Percentiles rank a stretch among this genome's conserved stretches.
Evolutionary conservation across 805 yeast species (phyloP).

Genomic region (Clavispora vitiphila): DNA sequence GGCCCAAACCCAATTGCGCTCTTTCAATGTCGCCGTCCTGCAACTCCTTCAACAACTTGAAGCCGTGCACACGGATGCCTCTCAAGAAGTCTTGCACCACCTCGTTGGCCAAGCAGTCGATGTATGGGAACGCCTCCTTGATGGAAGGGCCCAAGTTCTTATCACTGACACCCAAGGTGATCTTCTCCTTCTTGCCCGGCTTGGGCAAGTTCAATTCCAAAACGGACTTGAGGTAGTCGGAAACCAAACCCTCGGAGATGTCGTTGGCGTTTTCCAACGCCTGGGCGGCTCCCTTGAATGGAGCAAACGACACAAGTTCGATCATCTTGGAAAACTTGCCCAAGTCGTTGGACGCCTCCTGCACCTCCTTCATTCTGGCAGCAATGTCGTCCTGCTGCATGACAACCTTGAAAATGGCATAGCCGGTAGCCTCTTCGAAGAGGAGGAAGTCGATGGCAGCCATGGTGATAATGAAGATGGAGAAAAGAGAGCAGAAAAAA

Average conservation of each 20-base stretch:
- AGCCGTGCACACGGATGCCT: slow-evolving; percentile 89
- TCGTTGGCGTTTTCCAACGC: slow-evolving; percentile 98
- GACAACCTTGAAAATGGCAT: slow-evolving; percentile 91
- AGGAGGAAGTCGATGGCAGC: slow-evolving; percentile 85
- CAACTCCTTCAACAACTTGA: slow-evolving; percentile 82
- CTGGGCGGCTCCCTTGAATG: slow-evolving; percentile 99
- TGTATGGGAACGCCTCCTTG: slow-evolving; percentile 82
- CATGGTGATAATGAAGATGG: slow-evolving; percentile 26
- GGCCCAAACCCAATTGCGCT: slow-evolving; percentile 98
- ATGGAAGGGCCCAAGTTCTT: slow-evolving; percentile 94
- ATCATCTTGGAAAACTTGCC: slow-evolving; percentile 86
- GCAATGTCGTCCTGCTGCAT: slow-evolving; percentile 94
- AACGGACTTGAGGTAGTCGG: slow-evolving; percentile 84
- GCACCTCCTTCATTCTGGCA: slow-evolving; percentile 88
- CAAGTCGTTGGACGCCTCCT: slow-evolving; percentile 81
- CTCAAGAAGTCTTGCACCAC: slow-evolving; percentile 91
- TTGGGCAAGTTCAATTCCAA: slow-evolving; percentile 89
- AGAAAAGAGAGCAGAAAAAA: slow-evolving; percentile 8
- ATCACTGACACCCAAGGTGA: slow-evolving; percentile 85
- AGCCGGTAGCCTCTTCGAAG: slow-evolving; percentile 98
- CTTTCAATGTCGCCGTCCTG: slow-evolving; percentile 94
- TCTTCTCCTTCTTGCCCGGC: slow-evolving; percentile 59
- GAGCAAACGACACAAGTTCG: slow-evolving; percentile 92
- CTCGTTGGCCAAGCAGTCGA: slow-evolving; percentile 88
- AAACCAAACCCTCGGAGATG: slow-evolving; percentile 93